Evolutionary conservation across 2,329 filamentous ascomycete genomes (phyloP), one percentile per base, ranked within the genome.

Genomic region (Fonsecaea monophora): DNA sequence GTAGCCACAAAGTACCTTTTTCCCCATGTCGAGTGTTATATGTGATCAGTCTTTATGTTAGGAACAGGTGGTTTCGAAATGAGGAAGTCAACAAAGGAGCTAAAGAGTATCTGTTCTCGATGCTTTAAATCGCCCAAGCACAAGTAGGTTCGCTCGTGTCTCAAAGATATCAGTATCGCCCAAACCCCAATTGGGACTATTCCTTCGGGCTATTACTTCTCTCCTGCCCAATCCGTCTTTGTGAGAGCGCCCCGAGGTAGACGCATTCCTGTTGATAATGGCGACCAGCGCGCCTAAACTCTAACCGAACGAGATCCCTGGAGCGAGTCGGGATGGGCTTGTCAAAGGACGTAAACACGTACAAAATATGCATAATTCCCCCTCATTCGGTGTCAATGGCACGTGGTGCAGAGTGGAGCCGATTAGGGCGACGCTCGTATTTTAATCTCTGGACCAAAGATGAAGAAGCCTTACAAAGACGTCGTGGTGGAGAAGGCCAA

Each of bases 1-100:
- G 38, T 66, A 69, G 37, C 67, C 64, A 25, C 63, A 55, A 6
- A 69, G 55, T 1, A 64, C 64, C 25, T 62, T 62, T 30, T 65
- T 68, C 18, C 21, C 21, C 60, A 67, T 67, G 32, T 18, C 54
- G 45, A 25, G 10, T 25, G 45, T 25, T 50, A n/a, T 3, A 25
- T 25, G 3, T 25, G 10, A 2, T 10, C 45, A 50, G 18, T 3
- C 45, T 50, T 50, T 3, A 12, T n/a, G 18, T 3, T 50, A 25
- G 18, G 12, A 25, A 21, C 45, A 12, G 18, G 21, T 10, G 18
- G 3, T 50, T 50, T 21, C 8, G 8, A 25, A 6, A 21, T 8
- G n/a, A 45, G 10, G n/a, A 50, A 21, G 21, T 50, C 7, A 50
- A 25, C 7, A n/a, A 50, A 6, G 18, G 25, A 7, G 45, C 45